A percentile compares a stretch with the other conserved stretches of the same genome.
Evolutionary conservation across 225 moss, liverwort and hornwort genomes (phyloP).

Genomic region (Physcomitrellopsis africana): DNA sequence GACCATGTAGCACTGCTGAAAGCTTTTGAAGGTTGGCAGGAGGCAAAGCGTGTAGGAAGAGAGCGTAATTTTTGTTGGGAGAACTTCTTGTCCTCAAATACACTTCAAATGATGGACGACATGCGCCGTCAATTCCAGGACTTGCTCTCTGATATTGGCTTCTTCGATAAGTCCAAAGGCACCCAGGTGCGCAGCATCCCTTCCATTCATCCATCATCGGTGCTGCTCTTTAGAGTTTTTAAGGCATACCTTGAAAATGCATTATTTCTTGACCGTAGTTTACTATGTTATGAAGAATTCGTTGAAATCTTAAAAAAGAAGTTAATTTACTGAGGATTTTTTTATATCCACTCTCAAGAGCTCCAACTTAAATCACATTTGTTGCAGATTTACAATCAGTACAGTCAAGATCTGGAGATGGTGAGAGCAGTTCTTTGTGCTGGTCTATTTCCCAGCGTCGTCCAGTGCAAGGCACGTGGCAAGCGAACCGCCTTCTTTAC

Average conservation of each 20-base stretch:
- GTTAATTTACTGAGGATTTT: not conserved
- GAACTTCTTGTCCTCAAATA: slow-evolving; percentile 80
- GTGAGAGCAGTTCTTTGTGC: slow-evolving; percentile 92
- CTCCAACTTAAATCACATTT: not conserved
- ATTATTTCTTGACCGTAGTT: not conserved
- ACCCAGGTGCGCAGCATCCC: slow-evolving; percentile 48
- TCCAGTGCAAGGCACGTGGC: slow-evolving; percentile 90
- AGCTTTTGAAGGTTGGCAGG: slow-evolving; percentile 91
- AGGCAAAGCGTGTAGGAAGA: slow-evolving; percentile 80
- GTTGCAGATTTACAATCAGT: slow-evolving; percentile 79
- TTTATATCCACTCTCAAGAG: slow-evolving; percentile 4
- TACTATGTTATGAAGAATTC: not conserved
- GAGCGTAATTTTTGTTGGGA: slow-evolving; percentile 98
- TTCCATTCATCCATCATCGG: not conserved
- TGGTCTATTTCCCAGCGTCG: slow-evolving; percentile 94
- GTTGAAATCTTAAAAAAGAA: no score
- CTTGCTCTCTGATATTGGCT: slow-evolving; percentile 91
- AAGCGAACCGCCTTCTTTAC: slow-evolving; percentile 97
- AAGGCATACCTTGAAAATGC: not conserved
- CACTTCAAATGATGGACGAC: slow-evolving; percentile 95
- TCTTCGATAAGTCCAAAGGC: slow-evolving; percentile 74
- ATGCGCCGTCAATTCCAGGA: slow-evolving; percentile 98
- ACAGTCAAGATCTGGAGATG: slow-evolving; percentile 96
- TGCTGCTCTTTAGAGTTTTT: not conserved
- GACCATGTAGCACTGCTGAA: slow-evolving; percentile 88